These are phyloP conservation scores for Gryganskiella cystojenkinii DNA, from an alignment of 192 early-diverging fungal species.

Conservation along the genomic window DNA sequence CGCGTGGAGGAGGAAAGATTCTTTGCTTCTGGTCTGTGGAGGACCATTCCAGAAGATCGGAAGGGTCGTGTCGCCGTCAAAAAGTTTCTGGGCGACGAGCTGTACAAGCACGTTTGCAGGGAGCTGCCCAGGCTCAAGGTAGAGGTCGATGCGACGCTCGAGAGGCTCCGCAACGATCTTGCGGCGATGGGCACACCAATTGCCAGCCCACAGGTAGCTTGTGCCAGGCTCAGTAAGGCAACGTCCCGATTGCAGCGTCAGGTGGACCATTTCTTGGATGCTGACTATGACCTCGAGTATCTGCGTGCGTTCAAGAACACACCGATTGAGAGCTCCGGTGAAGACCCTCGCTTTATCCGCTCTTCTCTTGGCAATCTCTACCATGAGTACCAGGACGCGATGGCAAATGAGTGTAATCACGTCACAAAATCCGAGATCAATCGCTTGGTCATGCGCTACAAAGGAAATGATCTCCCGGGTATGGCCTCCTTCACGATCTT, in stretches of 20 bases:
- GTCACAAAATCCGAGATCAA: not conserved
- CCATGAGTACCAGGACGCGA: not conserved
- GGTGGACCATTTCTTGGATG: slow-evolving; percentile 7
- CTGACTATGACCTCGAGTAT: slow-evolving; percentile 7
- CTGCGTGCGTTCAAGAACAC: not conserved
- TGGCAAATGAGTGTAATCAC: not conserved
- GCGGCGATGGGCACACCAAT: slow-evolving; percentile 4
- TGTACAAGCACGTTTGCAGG: slow-evolving; percentile 22
- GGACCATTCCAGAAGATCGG: not conserved
- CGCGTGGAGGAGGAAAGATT: not conserved
- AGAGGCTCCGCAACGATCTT: slow-evolving; percentile 1
- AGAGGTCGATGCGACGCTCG: slow-evolving; percentile 6
- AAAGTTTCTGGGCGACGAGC: slow-evolving; percentile 3
- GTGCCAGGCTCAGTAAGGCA: not conserved
- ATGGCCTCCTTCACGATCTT: not conserved
- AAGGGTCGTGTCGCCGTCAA: slow-evolving; percentile 17
- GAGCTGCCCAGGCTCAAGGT: slow-evolving; percentile 14
- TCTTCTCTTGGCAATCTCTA: slow-evolving; percentile 4
- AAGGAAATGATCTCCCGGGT: slow-evolving; percentile 2
- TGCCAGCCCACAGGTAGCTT: not conserved
- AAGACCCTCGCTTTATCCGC: not conserved
- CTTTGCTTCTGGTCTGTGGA: slow-evolving; percentile 5
- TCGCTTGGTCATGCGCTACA: not conserved
- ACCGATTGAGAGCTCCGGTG: not conserved
- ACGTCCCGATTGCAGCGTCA: not conserved